A percentile compares a stretch with the other conserved stretches of the same genome.
Conservation (phyloP, 768 basidiomycete genomes). For the Tricholoma furcatifolium region DNA sequence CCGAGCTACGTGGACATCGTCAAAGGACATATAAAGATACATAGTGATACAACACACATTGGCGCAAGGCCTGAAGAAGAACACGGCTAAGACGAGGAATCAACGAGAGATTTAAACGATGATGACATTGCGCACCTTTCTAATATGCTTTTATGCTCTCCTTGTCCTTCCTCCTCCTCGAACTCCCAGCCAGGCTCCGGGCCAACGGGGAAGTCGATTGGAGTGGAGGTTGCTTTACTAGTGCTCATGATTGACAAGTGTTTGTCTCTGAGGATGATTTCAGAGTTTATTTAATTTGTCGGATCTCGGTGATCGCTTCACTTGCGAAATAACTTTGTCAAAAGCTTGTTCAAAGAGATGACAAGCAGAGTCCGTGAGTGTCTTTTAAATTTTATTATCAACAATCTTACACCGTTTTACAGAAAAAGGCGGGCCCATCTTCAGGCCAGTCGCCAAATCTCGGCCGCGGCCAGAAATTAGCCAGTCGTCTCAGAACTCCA, state of each 20-base stretch:
- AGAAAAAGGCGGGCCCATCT: slow-evolving; percentile 75
- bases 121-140: slow-evolving; percentile 48
- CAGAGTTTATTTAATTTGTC: slow-evolving; percentile 5
- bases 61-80: slow-evolving; percentile 64
- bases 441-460: slow-evolving; percentile 63
- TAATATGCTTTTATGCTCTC: slow-evolving; percentile 44
- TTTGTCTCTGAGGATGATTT: slow-evolving; percentile 15
- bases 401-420: slow-evolving; percentile 11
- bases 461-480: slow-evolving; percentile 42
- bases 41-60: slow-evolving; percentile 46
- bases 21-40: slow-evolving; percentile 8
- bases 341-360: slow-evolving; percentile 27
- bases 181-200: slow-evolving; percentile 61
- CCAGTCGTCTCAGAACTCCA: slow-evolving; percentile 24
- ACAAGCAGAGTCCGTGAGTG: slow-evolving; percentile 67
- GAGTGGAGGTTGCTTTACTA: slow-evolving; percentile 10
- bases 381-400: background rate
- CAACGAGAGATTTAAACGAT: background rate
- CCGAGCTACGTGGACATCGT: slow-evolving; percentile 46
- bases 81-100: slow-evolving; percentile 43
- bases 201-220: slow-evolving; percentile 52
- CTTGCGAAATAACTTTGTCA: slow-evolving; percentile 1
- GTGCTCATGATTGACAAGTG: slow-evolving; percentile 13
- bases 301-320: slow-evolving; percentile 10
- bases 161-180: slow-evolving; percentile 42